Conservation (phyloP, 139 green algal genomes). For the Spirogloea muscicola region DNA sequence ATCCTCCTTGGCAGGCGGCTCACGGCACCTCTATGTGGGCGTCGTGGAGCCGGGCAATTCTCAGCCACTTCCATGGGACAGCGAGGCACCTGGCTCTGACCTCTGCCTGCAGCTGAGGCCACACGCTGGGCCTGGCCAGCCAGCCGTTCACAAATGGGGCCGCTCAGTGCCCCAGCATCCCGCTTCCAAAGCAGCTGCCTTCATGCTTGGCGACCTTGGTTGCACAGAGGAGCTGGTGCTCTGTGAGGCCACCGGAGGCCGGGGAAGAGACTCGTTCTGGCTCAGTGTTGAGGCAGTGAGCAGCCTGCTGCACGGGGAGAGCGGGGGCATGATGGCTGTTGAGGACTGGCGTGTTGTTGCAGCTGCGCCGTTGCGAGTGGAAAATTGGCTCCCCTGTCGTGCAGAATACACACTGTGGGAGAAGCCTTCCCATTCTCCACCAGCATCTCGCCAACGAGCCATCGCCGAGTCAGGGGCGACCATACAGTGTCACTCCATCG, state of each 20-base stretch:
- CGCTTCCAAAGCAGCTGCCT: no score
- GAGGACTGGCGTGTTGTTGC: slow-evolving; percentile 70
- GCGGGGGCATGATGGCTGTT: neutral
- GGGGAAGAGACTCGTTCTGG: no score
- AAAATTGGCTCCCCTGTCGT: slow-evolving; percentile 72
- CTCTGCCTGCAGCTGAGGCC: slow-evolving; percentile 35
- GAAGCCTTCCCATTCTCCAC: no score
- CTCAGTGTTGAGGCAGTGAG: slow-evolving; percentile 64
- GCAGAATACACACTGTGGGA: slow-evolving; percentile 51
- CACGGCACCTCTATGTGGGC: no score
- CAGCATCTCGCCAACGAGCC: no score
- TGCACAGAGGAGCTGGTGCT: no score
- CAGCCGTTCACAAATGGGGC: no score
- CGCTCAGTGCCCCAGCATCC: no score
- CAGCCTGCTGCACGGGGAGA: slow-evolving; percentile 42
- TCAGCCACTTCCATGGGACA: slow-evolving; percentile 27
- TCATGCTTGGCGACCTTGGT: no score
- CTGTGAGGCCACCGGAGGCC: no score
- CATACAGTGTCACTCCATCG: no score
- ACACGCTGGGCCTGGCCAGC: neutral
- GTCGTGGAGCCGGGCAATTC: neutral
- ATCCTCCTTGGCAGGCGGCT: slow-evolving; percentile 6
- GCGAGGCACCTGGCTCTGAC: slow-evolving; percentile 25
- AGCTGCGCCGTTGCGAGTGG: slow-evolving; percentile 65
- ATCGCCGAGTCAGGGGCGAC: no score